Evolutionary conservation across 495 filamentous ascomycete species (phyloP), one percentile per base, ranked within the genome.

Genomic region (Thermochaetoides thermophila): DNA sequence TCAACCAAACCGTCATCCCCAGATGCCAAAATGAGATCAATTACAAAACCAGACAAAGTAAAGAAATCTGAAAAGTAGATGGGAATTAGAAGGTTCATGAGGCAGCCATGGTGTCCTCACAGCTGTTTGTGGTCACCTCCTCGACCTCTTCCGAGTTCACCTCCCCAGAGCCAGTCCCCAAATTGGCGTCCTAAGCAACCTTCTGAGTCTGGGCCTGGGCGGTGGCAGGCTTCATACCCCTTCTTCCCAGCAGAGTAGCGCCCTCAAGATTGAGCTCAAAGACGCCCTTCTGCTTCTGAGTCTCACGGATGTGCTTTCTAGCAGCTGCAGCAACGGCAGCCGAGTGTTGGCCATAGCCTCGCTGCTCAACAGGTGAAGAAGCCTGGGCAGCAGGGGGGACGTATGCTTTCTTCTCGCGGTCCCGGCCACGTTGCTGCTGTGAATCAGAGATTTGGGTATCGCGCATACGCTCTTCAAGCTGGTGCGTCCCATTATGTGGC

Each of bases 251-350:
- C 36, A 97, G 60, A 15, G 85, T 94, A 3, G 91, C 77, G 36
- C 84, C 83, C 38, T 92, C 81, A 11, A 97, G 60, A 50, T 73
- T 94, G 19, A 97, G 67, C 55, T 97, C 89, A 43, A 97, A 97
- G 1, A 79, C 74, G 14, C 74, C 76, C 31, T 73, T 66, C 35
- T 71, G 68, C 38, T 67, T 61, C 25, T 72, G 60, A 12, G 64
- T 68, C 28, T 66, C 63, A 1, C 57, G 52, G 8, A 82, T 81
- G 44, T 80, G 75, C 45, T 76, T 71, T 53, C 75, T 76, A n/a
- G 81, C 84, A 5, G 82, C 83, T 14, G 76, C 77, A 8, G 80
- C 78, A 1, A 87, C 78, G 7, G 68, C 64, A 8, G 84, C 67
- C 31, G 73, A 76, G 48, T 91, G 81, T 53, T 87, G 81, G 8